phyloP scores from a whole-genome alignment of 2,329 filamentous ascomycete genomes.

The Neoarthrinium moseri region DNA sequence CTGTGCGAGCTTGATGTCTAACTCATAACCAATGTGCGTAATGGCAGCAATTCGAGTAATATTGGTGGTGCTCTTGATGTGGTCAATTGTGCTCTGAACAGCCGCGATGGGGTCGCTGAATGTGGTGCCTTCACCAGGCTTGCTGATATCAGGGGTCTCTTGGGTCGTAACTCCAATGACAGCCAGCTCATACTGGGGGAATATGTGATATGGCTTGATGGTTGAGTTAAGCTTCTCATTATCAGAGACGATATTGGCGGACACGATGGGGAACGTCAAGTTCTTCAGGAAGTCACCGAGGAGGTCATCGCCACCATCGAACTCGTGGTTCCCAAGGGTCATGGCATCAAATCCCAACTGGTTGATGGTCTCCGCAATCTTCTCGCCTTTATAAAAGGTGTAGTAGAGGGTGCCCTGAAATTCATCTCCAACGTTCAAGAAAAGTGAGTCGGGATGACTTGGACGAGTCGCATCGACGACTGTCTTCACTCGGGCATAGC shows the following conservation, averaged over 20 bases:
- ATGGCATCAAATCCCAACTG: conserved; percentile 66
- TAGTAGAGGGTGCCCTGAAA: conserved; percentile 70
- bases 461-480: conserved; percentile 56
- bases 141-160: conserved; percentile 57
- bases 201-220: conserved; percentile 66
- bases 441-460: conserved; percentile 58
- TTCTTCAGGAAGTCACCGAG: conserved; percentile 62
- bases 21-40: conserved; percentile 66
- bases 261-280: conserved; percentile 63
- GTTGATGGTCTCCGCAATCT: conserved; percentile 66
- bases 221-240: conserved; percentile 59
- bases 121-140: conserved; percentile 54
- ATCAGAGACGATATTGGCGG: conserved; percentile 62
- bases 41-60: conserved; percentile 65
- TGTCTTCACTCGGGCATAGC: conserved; percentile 63
- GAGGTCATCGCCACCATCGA: conserved; percentile 62
- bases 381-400: conserved; percentile 64
- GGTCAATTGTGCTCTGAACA: conserved; percentile 60
- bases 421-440: conserved; percentile 67
- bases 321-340: conserved; percentile 68
- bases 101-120: conserved; percentile 58
- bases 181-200: conserved; percentile 58
- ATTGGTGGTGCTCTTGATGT: conserved; percentile 60
- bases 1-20: conserved; percentile 59
- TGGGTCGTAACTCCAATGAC: conserved; percentile 65